Evolutionary conservation across 768 basidiomycete genomes (phyloP), one percentile per base, ranked within the genome.

Genomic region (Xerocomus spinulosus): DNA sequence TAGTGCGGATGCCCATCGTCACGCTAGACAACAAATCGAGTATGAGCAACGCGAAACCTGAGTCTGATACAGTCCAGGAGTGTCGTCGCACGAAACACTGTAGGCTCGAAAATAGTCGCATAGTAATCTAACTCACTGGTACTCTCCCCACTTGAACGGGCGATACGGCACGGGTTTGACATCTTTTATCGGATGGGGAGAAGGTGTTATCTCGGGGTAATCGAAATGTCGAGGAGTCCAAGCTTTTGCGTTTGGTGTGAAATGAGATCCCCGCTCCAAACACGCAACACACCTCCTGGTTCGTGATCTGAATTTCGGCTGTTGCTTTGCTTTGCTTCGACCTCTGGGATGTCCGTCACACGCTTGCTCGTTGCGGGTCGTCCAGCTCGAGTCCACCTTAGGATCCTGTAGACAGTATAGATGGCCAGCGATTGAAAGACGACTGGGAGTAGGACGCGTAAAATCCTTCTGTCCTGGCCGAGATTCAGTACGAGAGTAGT

Each of bases 1-100:
- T 86, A 40, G 64, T 72, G 21, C 81, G 76, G 55, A 86, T 78
- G 51, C 82, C 85, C 85, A 87, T 87, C 25, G 83, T 87, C 18
- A 85, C 75, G 52, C 83, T 86, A 42, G 7, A 15, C 12, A 33
- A 38, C 28, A 2, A 15, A 39, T 13, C 4, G 21, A 44, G 18
- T 3, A 15, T 54, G 15, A 57, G 48, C n/a, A 3, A 57, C 5
- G 18, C 2, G 9, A 9, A 26, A 25, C 0, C 3, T 17, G n/a
- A n/a, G 10, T 28, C n/a, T n/a, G n/a, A n/a, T n/a, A n/a, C n/a
- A n/a, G n/a, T n/a, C n/a, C n/a, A n/a, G n/a, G n/a, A n/a, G n/a
- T n/a, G n/a, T n/a, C n/a, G n/a, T n/a, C n/a, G n/a, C n/a, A n/a
- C n/a, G n/a, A n/a, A n/a, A n/a, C n/a, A n/a, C n/a, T n/a, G n/a